These are phyloP conservation scores for Platanthera zijinensis DNA, from an alignment of 106 monocot genomes.

Conservation along the genomic window DNA sequence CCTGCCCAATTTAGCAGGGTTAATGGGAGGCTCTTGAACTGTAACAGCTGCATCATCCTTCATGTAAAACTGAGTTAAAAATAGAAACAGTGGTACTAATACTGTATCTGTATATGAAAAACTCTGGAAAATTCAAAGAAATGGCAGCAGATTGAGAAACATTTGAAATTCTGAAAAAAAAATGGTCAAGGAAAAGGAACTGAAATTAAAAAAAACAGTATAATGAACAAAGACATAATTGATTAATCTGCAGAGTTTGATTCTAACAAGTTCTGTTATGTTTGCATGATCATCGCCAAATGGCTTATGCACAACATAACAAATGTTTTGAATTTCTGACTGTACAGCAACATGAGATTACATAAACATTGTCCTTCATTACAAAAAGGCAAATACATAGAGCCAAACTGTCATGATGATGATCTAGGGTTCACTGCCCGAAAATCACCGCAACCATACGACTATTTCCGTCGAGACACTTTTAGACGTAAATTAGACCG, in stretches of 20 bases:
- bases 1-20: no score
- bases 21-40: no score
- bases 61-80: no score
- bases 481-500: neutral
- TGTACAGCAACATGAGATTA: neutral
- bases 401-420: neutral
- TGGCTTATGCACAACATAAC: neutral
- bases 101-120: no score
- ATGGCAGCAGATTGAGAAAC: no score
- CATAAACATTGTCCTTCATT: neutral
- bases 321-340: neutral
- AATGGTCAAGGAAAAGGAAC: neutral
- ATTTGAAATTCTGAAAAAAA: neutral
- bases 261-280: neutral
- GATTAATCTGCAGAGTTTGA: conserved; percentile 1
- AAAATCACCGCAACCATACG: neutral
- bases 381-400: neutral
- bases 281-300: neutral
- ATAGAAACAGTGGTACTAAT: no score
- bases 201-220: neutral
- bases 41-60: no score
- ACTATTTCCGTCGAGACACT: neutral
- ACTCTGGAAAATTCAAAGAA: no score
- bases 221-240: neutral
- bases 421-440: neutral